Evolutionary conservation across 495 filamentous ascomycete genomes (phyloP), one percentile per base, ranked within the genome.

Genomic region (Aspergillus baeticus): DNA sequence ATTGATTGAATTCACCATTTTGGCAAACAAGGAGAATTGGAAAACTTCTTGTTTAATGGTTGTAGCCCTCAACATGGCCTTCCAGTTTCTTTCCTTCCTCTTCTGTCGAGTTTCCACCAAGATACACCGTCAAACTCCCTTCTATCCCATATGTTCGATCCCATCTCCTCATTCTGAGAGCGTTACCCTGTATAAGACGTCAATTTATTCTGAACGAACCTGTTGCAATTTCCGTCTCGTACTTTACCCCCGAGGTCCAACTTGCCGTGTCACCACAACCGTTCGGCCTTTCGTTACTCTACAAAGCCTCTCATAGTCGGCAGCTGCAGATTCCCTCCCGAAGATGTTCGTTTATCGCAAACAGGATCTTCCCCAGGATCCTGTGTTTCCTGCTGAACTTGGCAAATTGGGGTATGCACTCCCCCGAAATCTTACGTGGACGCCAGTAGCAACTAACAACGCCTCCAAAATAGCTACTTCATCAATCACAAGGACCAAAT

Each of bases 401-500:
- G 69, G 80, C 37, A 74, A 79, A 43, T 78, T 96, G 15, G 91
- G 90, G 89, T 92, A 76, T 57, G 81, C 37, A 2, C 20, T 7
- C 20, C 6, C 20, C 21, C 18, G 22, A 2, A 1, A 3, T 18
- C 6, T 42, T 42, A 2, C 38, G 17, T 4, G 38, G 3, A 29
- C 26, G 22, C 6, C 18, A 11, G 3, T 1, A 13, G 31, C 41
- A 33, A 51, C 46, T 54, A 29, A 47, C 18, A 26, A 51, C 57
- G 26, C 49, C n/a, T n/a, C 26, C 36, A 22, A 41, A 7, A 44
- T 47, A 91, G 88, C 13, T 92, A 88, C 64, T 86, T 84, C 63
- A 70, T 92, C 73, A 89, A 86, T 50, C 77, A 84, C 3, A 69
- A 82, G 8, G 87, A 91, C 61, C 84, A 90, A 63, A 84, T 96